Conservation (phyloP, 2,329 filamentous ascomycete genomes). For the Zelopaecilomyces penicillatus region DNA sequence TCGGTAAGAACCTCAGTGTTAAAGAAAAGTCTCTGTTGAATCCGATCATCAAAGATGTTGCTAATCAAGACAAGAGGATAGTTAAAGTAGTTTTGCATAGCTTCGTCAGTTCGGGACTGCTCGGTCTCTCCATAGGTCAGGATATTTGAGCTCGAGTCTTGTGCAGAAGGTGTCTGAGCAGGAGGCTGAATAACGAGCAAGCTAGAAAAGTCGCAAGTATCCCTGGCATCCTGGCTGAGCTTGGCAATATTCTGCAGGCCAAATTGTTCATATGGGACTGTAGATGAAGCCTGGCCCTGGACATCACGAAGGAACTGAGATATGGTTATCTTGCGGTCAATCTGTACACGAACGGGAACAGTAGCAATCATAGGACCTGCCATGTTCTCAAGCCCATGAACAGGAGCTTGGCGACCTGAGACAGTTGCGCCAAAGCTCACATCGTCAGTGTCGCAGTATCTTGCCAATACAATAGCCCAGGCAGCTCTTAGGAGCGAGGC, state of each 20-base stretch:
- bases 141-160: background rate
- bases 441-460: constrained; percentile 27
- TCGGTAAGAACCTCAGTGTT: constrained; percentile 1
- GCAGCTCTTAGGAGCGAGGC: constrained; percentile 13
- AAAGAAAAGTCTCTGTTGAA: constrained; percentile 1
- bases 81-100: constrained; percentile 6
- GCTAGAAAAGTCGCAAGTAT: constrained; percentile 10
- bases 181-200: constrained; percentile 11
- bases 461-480: constrained; percentile 24
- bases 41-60: constrained; percentile 3
- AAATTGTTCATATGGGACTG: constrained; percentile 9
- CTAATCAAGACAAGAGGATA: constrained; percentile 4
- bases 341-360: constrained; percentile 13
- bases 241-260: constrained; percentile 13
- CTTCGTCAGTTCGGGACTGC: background rate
- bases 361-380: constrained; percentile 19
- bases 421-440: constrained; percentile 16
- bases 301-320: constrained; percentile 31
- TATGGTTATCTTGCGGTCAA: constrained; percentile 22
- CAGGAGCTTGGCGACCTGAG: constrained; percentile 15
- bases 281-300: constrained; percentile 8
- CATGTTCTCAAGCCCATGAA: constrained; percentile 15
- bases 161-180: background rate
- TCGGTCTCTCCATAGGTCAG: constrained; percentile 1
- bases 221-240: constrained; percentile 8